Evolutionary conservation across 139 green algal species (phyloP).

Genomic region (Picochlorum costavermella): DNA sequence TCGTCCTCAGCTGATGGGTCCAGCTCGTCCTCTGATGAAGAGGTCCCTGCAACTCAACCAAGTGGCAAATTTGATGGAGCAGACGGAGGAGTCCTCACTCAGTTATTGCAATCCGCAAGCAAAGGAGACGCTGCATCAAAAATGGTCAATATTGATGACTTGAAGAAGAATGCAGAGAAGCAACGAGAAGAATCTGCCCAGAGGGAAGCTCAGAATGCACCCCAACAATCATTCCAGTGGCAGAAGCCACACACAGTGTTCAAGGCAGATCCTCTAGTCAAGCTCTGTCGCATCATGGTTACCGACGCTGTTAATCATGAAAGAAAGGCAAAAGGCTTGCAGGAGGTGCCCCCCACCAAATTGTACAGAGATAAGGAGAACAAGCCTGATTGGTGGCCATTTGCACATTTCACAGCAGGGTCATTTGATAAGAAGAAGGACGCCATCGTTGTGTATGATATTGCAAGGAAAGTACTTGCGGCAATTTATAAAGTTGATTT

Average conservation of each 20-base stretch:
- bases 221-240: slow-evolving; percentile 6
- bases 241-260: background rate
- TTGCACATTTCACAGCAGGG: slow-evolving; percentile 1
- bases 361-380: slow-evolving; percentile 9
- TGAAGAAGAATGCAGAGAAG: background rate
- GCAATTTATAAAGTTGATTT: slow-evolving; percentile 18
- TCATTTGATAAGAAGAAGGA: slow-evolving; percentile 11
- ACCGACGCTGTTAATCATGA: slow-evolving; percentile 6
- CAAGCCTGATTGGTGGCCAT: slow-evolving; percentile 14
- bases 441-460: slow-evolving; percentile 6
- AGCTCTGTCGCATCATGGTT: slow-evolving; percentile 7
- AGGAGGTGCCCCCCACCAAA: background rate
- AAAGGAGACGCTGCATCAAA: background rate
- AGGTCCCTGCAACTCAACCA: background rate
- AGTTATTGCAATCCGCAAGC: background rate
- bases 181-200: background rate
- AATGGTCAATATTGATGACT: background rate
- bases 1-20: no score
- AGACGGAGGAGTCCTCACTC: background rate
- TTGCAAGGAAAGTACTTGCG: slow-evolving; percentile 10
- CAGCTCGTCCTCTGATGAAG: no score
- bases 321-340: slow-evolving; percentile 3
- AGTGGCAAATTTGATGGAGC: slow-evolving; percentile 4
- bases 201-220: background rate
- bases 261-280: background rate